Evolutionary conservation across 352 stramenopile species (phyloP).

Genomic region (Blastocystis hominis): DNA sequence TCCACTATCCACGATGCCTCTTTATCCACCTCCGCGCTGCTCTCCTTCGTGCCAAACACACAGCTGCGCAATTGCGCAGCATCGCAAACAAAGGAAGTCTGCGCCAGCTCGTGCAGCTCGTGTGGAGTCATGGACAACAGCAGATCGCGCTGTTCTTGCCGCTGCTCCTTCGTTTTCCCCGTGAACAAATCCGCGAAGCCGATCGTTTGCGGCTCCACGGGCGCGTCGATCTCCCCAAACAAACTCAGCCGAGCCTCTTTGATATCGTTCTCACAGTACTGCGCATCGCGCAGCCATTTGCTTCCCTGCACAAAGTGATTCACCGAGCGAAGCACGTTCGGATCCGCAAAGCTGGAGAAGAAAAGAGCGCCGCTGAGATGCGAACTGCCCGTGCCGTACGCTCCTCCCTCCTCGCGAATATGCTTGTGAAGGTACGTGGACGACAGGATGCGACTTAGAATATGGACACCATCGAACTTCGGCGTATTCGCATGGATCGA

Average conservation of each 20-base stretch:
- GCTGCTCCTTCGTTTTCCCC: neutral
- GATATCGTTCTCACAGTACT: slow-evolving; percentile 20
- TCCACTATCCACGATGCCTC: slow-evolving; percentile 8
- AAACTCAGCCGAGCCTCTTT: neutral
- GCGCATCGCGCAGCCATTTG: neutral
- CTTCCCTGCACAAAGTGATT: slow-evolving; percentile 21
- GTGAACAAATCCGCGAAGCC: slow-evolving; percentile 8
- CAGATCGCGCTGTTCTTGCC: neutral
- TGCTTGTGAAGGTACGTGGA: slow-evolving; percentile 41
- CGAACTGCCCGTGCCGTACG: neutral
- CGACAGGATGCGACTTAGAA: neutral
- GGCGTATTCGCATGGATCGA: neutral
- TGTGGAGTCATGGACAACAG: neutral
- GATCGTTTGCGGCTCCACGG: neutral
- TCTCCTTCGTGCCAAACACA: slow-evolving; percentile 35
- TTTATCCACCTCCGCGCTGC: neutral
- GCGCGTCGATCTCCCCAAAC: slow-evolving; percentile 46
- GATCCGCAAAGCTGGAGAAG: slow-evolving; percentile 45
- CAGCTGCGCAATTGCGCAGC: neutral
- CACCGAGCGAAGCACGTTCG: neutral
- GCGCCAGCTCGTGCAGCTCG: neutral
- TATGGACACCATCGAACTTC: slow-evolving; percentile 3
- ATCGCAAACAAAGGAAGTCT: neutral
- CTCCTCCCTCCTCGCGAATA: slow-evolving; percentile 31
- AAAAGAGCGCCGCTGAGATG: neutral